A percentile compares a stretch with the other conserved stretches of the same genome.
phyloP scores from a whole-genome alignment of 352 stramenopile species.

The Blastocystis sp. region DNA sequence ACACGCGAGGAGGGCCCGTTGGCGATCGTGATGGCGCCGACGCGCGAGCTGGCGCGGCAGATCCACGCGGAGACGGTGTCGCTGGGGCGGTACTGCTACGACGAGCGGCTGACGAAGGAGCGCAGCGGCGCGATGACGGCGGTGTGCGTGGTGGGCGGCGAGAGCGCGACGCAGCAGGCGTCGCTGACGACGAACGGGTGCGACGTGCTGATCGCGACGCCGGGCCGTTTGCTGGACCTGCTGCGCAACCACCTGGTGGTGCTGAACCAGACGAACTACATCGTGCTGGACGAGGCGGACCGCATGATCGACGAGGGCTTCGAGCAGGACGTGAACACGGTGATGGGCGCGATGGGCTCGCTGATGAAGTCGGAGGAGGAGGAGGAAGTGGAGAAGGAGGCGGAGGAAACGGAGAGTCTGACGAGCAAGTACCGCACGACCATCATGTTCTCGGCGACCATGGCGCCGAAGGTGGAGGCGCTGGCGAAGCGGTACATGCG shows the following conservation, averaged over 20 bases:
- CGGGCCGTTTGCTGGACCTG: constrained; percentile 93
- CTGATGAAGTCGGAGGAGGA: constrained; percentile 93
- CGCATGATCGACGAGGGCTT: constrained; percentile 94
- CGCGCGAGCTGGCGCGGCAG: constrained; percentile 93
- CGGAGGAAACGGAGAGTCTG: constrained; percentile 72
- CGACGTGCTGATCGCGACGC: constrained; percentile 96
- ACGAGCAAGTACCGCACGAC: constrained; percentile 59
- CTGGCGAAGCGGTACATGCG: constrained; percentile 94
- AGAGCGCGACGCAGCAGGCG: constrained; percentile 33
- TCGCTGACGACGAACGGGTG: constrained; percentile 77
- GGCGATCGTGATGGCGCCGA: constrained; percentile 95
- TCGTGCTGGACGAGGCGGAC: constrained; percentile 98
- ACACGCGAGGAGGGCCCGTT: constrained; percentile 88
- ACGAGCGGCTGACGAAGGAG: constrained; percentile 73
- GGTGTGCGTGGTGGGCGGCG: constrained; percentile 68
- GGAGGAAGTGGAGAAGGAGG: constrained; percentile 89
- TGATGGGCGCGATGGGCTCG: constrained; percentile 94
- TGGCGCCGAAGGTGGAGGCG: constrained; percentile 91
- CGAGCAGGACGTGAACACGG: constrained; percentile 88
- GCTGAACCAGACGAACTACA: constrained; percentile 96
- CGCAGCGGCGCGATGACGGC: constrained; percentile 70
- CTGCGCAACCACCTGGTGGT: constrained; percentile 94
- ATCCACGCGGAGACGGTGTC: constrained; percentile 90
- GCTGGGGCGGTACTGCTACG: constrained; percentile 79
- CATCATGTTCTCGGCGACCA: constrained; percentile 90